Conservation (phyloP, 192 early-diverging fungal species). For the Coemansia reversa region DNA sequence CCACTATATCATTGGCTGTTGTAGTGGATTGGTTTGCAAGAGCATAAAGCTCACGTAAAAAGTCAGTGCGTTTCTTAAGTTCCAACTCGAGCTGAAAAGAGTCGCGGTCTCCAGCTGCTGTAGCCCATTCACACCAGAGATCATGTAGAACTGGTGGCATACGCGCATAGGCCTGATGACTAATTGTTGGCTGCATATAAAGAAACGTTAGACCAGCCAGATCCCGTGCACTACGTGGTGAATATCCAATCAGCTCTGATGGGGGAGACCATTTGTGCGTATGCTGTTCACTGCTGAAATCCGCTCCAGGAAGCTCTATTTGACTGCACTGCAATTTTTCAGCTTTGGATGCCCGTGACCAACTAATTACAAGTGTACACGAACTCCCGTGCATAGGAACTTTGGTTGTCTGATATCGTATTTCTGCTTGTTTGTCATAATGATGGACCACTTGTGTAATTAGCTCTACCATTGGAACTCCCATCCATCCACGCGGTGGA, state of each 20-base stretch:
- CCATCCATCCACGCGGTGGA: constrained; percentile 15
- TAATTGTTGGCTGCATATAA: constrained; percentile 14
- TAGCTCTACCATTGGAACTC: constrained; percentile 9
- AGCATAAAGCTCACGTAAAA: constrained; percentile 13
- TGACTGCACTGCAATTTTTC: not conserved
- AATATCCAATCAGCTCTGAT: not conserved
- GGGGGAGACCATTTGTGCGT: constrained; percentile 20
- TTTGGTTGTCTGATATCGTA: constrained; percentile 2
- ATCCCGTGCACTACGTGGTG: constrained; percentile 16
- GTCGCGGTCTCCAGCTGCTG: not conserved
- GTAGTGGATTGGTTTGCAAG: constrained; percentile 2
- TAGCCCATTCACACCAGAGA: constrained; percentile 23
- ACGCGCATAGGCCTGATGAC: constrained; percentile 1
- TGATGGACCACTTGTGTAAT: constrained; percentile 1
- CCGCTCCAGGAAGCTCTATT: not conserved
- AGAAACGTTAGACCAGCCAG: constrained; percentile 16
- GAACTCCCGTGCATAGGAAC: not conserved
- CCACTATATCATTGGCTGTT: not conserved
- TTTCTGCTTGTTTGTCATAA: constrained; percentile 12
- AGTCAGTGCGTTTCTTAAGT: constrained; percentile 1
- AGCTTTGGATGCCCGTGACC: constrained; percentile 16
- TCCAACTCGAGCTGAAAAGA: not conserved
- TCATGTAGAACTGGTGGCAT: constrained; percentile 17
- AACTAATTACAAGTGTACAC: constrained; percentile 5
- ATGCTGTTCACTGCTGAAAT: not conserved